Evolutionary conservation across 345 rosid species (phyloP).

Genomic region (Excoecaria cochinchinensis): DNA sequence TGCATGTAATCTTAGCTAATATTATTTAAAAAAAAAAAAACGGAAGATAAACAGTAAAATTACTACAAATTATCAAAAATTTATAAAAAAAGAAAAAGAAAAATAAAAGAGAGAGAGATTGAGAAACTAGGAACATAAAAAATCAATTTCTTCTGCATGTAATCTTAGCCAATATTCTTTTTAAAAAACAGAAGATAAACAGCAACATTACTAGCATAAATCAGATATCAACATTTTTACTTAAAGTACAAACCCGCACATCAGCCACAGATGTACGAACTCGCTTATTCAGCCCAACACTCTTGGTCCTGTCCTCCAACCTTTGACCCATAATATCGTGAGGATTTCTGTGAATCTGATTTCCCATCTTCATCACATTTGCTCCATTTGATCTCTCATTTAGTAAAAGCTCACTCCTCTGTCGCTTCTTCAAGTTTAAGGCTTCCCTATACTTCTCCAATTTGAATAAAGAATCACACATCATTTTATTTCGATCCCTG

Average conservation of each 20-base stretch:
- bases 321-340: constrained; percentile 58
- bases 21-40: background rate
- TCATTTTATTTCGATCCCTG: constrained; percentile 75
- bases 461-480: constrained; percentile 60
- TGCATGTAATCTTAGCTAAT: background rate
- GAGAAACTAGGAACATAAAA: background rate
- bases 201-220: constrained; percentile 6
- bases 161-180: background rate
- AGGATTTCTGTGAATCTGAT: constrained; percentile 63
- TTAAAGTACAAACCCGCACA: constrained; percentile 67
- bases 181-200: background rate
- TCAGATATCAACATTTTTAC: constrained; percentile 17
- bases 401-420: constrained; percentile 52
- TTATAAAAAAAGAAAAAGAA: too few relatives aligned
- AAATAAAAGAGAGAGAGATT: background rate
- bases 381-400: constrained; percentile 61
- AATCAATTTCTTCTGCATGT: background rate
- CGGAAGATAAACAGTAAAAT: background rate
- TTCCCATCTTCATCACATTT: constrained; percentile 54
- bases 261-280: constrained; percentile 62
- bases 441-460: constrained; percentile 69
- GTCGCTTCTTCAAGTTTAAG: constrained; percentile 73
- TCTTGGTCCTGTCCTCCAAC: constrained; percentile 71
- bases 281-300: constrained; percentile 73
- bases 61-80: background rate